Conservation (phyloP, 2,329 filamentous ascomycete genomes). For the Coniochaeta sp. region DNA sequence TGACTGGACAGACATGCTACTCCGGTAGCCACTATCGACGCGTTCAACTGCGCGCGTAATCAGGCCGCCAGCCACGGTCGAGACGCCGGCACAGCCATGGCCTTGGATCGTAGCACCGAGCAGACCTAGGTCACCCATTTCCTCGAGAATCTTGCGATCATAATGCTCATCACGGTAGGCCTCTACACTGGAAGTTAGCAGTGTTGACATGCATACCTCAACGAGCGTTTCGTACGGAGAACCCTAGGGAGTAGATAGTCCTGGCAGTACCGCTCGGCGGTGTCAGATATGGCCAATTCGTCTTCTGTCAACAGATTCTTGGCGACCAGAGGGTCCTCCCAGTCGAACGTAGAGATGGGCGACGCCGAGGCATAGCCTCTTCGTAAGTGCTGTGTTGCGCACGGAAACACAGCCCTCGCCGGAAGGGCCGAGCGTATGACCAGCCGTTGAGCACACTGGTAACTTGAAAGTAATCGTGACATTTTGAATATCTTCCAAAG, state of each 20-base stretch:
- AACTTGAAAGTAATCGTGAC: not conserved
- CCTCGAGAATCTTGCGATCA: constrained; percentile 69
- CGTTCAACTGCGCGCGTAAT: constrained; percentile 83
- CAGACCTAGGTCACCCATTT: constrained; percentile 81
- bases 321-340: constrained; percentile 79
- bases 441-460: not conserved
- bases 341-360: constrained; percentile 55
- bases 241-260: constrained; percentile 80
- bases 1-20: constrained; percentile 82
- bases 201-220: constrained; percentile 1
- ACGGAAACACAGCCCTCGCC: not conserved
- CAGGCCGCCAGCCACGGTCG: constrained; percentile 71
- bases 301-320: constrained; percentile 79
- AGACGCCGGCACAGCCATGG: constrained; percentile 76
- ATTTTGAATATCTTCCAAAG: not conserved
- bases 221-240: constrained; percentile 52
- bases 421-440: not conserved
- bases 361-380: not conserved
- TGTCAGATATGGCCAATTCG: constrained; percentile 82
- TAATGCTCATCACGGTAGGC: constrained; percentile 69
- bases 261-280: constrained; percentile 89
- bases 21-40: constrained; percentile 80
- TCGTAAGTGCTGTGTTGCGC: not conserved
- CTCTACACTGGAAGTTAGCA: constrained; percentile 14
- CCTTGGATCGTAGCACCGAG: constrained; percentile 76